phyloP scores from a whole-genome alignment of 1,139 yeast species.

The Kodamaea fungicola region DNA sequence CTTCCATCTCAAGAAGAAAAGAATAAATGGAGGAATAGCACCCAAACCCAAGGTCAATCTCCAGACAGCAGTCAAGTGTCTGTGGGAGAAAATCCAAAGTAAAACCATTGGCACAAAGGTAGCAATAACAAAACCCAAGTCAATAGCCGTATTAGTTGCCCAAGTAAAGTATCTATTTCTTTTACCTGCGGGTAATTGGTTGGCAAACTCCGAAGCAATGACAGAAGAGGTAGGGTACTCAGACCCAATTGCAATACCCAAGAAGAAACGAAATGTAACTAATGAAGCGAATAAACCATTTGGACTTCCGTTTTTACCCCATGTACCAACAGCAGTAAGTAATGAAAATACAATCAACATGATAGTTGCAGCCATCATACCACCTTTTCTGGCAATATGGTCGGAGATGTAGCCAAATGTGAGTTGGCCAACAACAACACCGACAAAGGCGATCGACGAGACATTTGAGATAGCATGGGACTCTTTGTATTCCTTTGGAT shows the following conservation, averaged over 20 bases:
- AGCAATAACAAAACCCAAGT: conserved; percentile 77
- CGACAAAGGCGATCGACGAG: conserved; percentile 86
- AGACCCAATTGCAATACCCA: conserved; percentile 84
- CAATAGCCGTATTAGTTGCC: conserved; percentile 89
- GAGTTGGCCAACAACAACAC: conserved; percentile 87
- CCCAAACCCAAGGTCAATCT: conserved; percentile 89
- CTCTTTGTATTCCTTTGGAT: conserved; percentile 57
- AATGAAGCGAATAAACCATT: conserved; percentile 78
- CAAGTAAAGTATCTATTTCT: conserved; percentile 87
- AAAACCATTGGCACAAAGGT: conserved; percentile 88
- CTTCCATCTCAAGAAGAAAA: conserved; percentile 73
- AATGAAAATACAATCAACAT: conserved; percentile 72
- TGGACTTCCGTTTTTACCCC: conserved; percentile 64
- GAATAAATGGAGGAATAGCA: conserved; percentile 78
- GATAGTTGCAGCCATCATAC: conserved; percentile 73
- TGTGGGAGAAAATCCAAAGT: conserved; percentile 72
- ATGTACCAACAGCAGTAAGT: conserved; percentile 61
- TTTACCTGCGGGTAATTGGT: conserved; percentile 69
- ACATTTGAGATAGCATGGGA: conserved; percentile 75
- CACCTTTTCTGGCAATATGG: conserved; percentile 70
- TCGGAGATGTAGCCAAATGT: conserved; percentile 78
- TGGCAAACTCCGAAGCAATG: conserved; percentile 90
- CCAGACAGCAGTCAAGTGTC: conserved; percentile 83
- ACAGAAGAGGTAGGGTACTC: conserved; percentile 94
- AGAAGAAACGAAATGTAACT: conserved; percentile 82